Base-by-base conservation (phyloP, 2,329 filamentous ascomycete genomes). In the Incumbomyces delicatus region DNA sequence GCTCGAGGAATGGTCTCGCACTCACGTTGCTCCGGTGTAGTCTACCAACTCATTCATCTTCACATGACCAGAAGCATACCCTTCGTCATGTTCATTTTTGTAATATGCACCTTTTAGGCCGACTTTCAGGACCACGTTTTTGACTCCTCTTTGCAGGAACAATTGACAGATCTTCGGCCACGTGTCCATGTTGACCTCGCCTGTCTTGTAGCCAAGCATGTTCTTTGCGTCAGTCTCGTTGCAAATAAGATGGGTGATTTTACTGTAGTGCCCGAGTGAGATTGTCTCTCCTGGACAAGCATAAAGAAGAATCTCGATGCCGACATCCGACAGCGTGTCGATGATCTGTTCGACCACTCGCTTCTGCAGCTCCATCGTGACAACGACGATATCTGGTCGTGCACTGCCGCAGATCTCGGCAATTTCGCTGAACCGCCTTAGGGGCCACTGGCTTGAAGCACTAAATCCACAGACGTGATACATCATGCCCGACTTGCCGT, bases 381-480 rank as follows among this genome's bases (percentile, higher is more conserved):
- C 17, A 10, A 55, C 44, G 32, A 53, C 46, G 12, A 55, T 35
- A 35, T 54, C 52, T 16, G 52, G 52, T 13, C 13, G 14, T 14
- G 30, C 31, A 2, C 44, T 43, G 14, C 41, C 41, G 12, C 44
- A 49, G 5, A 50, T 33, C 13, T 35, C 29, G 8, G 51, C 50
- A 29, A 42, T 31, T 1, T 10, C 31, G n/a, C 13, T n/a, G 27
- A 51, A 48, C 31, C 53, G 30, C 4, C 35, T 32, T 2, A 13
- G 16, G 2, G n/a, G 31, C 38, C 32, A 66, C 13, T 63, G 61
- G 20, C 64, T 62, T 48, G 74, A 74, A 2, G 72, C 72, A 17
- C 70, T 68, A 1, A 66, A 63, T n/a, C 63, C 65, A 29, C 73
- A 66, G 58, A 74, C 58, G 46, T 73, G 73, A 32, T 70, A 57